Evolutionary conservation across 352 stramenopile genomes (phyloP).

Genomic region (Globisporangium lucens): DNA sequence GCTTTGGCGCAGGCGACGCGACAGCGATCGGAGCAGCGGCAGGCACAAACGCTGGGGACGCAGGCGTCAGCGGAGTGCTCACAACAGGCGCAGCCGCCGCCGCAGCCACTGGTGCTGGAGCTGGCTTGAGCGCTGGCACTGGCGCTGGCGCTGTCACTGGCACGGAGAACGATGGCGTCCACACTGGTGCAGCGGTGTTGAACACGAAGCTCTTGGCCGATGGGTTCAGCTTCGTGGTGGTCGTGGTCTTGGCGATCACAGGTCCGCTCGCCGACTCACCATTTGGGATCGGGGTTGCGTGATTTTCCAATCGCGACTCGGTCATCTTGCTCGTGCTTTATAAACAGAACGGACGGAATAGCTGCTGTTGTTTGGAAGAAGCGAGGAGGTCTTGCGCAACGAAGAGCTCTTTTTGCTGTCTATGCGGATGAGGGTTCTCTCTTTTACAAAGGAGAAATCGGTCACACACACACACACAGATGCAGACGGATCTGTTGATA

Average conservation of each 20-base stretch:
- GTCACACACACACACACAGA: neutral
- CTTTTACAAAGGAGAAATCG: neutral
- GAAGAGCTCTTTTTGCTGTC: neutral
- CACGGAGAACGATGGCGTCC: conserved; percentile 31
- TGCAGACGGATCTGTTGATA: neutral
- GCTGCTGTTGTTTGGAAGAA: conserved; percentile 5
- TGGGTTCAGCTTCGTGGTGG: conserved; percentile 52
- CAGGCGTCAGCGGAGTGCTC: conserved; percentile 8
- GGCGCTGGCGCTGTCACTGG: conserved; percentile 3
- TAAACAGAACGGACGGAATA: conserved; percentile 16
- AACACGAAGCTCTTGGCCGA: conserved; percentile 69
- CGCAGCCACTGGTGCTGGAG: conserved; percentile 3
- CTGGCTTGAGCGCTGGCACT: conserved; percentile 30
- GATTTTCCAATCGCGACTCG: conserved; percentile 22
- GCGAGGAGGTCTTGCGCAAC: neutral
- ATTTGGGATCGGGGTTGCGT: conserved; percentile 13
- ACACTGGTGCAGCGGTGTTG: conserved; percentile 44
- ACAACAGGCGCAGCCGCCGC: neutral
- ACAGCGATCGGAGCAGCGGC: conserved; percentile 8
- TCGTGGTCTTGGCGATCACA: conserved; percentile 10
- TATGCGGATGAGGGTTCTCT: neutral
- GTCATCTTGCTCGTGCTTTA: conserved; percentile 15
- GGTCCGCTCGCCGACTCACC: conserved; percentile 11
- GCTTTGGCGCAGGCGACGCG: conserved; percentile 22
- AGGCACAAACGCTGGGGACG: conserved; percentile 37